A percentile compares a stretch with the other conserved stretches of the same genome.
Conservation (phyloP, 495 filamentous ascomycete species). For the Xylaria venustula region DNA sequence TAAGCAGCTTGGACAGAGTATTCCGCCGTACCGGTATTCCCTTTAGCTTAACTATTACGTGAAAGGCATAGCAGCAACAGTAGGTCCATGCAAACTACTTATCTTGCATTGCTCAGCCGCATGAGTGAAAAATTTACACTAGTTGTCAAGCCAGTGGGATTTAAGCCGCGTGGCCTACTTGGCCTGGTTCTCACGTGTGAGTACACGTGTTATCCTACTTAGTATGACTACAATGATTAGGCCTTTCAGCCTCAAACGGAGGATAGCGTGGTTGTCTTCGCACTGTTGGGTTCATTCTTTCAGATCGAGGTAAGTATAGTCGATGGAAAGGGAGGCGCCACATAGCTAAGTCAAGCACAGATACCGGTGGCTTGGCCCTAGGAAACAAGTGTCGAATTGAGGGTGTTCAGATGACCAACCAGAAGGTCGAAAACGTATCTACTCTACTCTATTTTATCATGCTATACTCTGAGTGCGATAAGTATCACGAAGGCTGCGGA, state of each 20-base stretch:
- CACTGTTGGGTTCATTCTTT: neutral
- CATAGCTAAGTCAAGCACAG: neutral
- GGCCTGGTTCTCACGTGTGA: neutral
- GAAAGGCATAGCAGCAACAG: neutral
- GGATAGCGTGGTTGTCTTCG: neutral
- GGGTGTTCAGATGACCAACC: neutral
- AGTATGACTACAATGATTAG: neutral
- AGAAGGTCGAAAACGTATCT: no score
- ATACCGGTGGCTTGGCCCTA: neutral
- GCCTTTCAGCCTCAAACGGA: conserved; percentile 1
- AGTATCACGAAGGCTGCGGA: neutral
- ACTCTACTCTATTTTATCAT: no score
- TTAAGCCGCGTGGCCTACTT: neutral
- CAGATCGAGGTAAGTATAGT: neutral
- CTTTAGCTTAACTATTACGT: neutral
- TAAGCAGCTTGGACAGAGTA: neutral
- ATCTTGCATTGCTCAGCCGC: neutral
- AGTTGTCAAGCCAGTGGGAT: neutral
- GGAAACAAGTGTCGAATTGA: no score
- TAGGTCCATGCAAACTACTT: neutral
- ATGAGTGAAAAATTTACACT: neutral
- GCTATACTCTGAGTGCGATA: no score
- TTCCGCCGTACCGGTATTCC: neutral
- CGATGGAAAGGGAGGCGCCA: neutral
- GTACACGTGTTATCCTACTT: neutral